Conservation (phyloP, 2,329 filamentous ascomycete genomes). For the Ophiostoma quercus region DNA sequence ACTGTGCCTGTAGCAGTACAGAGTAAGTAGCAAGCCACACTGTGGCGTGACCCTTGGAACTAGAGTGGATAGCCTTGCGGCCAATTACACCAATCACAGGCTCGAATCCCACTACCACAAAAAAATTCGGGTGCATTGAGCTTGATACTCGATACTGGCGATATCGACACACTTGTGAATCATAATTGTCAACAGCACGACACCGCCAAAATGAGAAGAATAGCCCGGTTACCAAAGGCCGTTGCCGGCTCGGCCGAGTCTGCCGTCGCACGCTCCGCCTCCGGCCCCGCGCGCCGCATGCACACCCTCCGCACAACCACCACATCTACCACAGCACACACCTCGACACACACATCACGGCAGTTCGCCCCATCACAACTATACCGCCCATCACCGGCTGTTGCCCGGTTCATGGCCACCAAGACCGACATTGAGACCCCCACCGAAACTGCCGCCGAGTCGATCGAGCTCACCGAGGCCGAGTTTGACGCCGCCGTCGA, state of each 20-base stretch:
- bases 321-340: background rate
- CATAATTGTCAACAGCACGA: background rate
- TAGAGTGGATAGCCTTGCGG: background rate
- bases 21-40: slow-evolving; percentile 19
- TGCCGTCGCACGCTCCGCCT: background rate
- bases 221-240: slow-evolving; percentile 36
- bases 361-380: background rate
- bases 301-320: background rate
- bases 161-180: background rate
- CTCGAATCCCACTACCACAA: slow-evolving; percentile 9
- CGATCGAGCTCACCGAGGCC: slow-evolving; percentile 19
- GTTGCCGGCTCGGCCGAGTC: slow-evolving; percentile 9
- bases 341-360: slow-evolving; percentile 12
- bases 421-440: background rate
- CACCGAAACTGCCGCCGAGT: background rate
- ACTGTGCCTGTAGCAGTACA: background rate
- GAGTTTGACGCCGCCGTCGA: slow-evolving; percentile 4
- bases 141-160: background rate
- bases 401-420: slow-evolving; percentile 5
- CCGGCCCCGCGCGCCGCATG: background rate
- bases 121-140: slow-evolving; percentile 11
- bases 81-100: slow-evolving; percentile 16
- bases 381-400: background rate
- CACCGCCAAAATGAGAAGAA: slow-evolving; percentile 38
- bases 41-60: slow-evolving; percentile 13